These are phyloP conservation scores for Gnomoniopsis sp. DNA, from an alignment of 2,329 filamentous ascomycete species.

Conservation along the genomic window DNA sequence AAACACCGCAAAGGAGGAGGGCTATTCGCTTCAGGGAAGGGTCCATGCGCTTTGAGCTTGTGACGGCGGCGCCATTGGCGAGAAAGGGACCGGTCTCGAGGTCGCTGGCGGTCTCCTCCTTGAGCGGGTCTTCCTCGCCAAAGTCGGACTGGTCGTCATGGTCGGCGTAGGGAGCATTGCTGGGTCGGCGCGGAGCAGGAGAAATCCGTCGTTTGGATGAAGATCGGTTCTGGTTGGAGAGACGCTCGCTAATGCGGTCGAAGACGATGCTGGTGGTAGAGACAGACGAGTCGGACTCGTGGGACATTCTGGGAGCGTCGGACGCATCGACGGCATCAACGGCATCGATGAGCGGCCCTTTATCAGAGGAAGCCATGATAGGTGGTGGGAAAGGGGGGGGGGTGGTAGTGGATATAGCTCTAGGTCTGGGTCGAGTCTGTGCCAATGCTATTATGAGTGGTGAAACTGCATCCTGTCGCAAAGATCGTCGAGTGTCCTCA, in stretches of 20 bases:
- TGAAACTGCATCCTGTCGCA: slow-evolving; percentile 9
- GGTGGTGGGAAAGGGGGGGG: not conserved
- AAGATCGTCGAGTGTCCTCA: not conserved
- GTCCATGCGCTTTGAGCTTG: slow-evolving; percentile 57
- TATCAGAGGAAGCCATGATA: slow-evolving; percentile 14
- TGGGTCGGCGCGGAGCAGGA: slow-evolving; percentile 10
- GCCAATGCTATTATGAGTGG: not conserved
- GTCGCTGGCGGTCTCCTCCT: slow-evolving; percentile 39
- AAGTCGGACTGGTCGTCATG: slow-evolving; percentile 32
- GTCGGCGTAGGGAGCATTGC: slow-evolving; percentile 21
- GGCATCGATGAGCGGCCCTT: slow-evolving; percentile 10
- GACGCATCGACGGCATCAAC: not conserved
- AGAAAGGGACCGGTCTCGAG: slow-evolving; percentile 55
- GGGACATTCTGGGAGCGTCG: slow-evolving; percentile 36
- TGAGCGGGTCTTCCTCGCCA: slow-evolving; percentile 45
- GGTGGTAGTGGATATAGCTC: not conserved
- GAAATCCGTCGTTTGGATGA: slow-evolving; percentile 20
- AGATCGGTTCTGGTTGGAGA: slow-evolving; percentile 23
- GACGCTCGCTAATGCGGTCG: slow-evolving; percentile 65
- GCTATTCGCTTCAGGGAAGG: slow-evolving; percentile 60
- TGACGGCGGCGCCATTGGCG: slow-evolving; percentile 30
- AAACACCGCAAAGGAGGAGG: slow-evolving; percentile 57
- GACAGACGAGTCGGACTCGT: slow-evolving; percentile 67
- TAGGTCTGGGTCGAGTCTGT: not conserved
- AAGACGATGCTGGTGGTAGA: slow-evolving; percentile 82